Conservation (phyloP, 1,139 yeast genomes). For the Debaryomycetaceae sp. region DNA sequence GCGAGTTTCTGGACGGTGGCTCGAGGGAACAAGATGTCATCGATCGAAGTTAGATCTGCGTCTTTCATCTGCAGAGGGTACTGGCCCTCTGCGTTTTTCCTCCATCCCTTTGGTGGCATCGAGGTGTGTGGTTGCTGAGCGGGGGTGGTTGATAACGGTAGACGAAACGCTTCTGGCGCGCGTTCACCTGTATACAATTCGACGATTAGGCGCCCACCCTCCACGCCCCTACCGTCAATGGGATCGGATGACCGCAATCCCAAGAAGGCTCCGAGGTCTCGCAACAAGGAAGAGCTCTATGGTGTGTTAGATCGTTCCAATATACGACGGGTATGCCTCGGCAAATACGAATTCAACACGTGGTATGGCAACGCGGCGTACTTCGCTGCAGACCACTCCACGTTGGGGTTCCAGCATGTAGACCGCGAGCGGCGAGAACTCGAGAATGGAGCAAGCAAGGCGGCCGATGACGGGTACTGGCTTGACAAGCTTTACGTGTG, state of each 20-base stretch:
- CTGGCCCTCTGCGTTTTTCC: conserved; percentile 67
- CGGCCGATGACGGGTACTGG: conserved; percentile 35
- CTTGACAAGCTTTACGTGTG: conserved; percentile 66
- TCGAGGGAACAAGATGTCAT: conserved; percentile 65
- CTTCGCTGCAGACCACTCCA: conserved; percentile 36
- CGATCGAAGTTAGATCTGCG: conserved; percentile 57
- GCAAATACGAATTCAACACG: conserved; percentile 60
- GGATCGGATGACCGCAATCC: too few relatives aligned
- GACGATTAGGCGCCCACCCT: too few relatives aligned
- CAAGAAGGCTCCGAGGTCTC: too few relatives aligned
- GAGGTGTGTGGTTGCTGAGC: conserved; percentile 5
- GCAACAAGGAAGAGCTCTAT: conserved; percentile 29
- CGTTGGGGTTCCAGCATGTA: conserved; percentile 22
- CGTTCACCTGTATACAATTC: too few relatives aligned
- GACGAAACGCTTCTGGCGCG: too few relatives aligned
- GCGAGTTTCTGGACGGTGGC: conserved; percentile 59
- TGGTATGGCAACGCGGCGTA: conserved; percentile 89
- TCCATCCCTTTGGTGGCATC: conserved; percentile 86
- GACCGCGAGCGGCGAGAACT: not conserved
- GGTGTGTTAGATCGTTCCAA: conserved; percentile 61
- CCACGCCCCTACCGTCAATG: too few relatives aligned
- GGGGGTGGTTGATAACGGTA: too few relatives aligned
- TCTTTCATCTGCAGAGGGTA: conserved; percentile 53
- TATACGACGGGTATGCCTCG: conserved; percentile 61
- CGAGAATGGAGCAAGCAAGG: not conserved